Percentiles rank a stretch among this genome's conserved stretches.
Conservation (phyloP, 495 filamentous ascomycete species). For the Clavariopsis aquatica region DNA sequence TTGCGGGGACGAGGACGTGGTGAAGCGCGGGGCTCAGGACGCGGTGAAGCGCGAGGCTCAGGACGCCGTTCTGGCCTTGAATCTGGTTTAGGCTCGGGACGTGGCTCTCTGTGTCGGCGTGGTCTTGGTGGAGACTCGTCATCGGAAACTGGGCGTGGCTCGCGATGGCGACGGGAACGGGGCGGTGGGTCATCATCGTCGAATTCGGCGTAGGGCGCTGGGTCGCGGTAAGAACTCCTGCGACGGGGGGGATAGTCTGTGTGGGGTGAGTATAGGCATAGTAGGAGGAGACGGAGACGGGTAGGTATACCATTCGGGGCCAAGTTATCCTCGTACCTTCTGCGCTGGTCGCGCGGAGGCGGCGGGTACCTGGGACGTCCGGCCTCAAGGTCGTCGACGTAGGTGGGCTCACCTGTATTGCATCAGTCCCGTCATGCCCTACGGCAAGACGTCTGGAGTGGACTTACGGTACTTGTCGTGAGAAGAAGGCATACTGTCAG, state of each 20-base stretch:
- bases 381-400: conserved; percentile 7
- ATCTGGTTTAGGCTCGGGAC: background rate
- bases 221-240: background rate
- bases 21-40: background rate
- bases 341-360: background rate
- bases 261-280: background rate
- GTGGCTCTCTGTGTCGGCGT: background rate
- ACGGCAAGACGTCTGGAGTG: too few species aligned
- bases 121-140: background rate
- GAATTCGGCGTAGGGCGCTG: background rate
- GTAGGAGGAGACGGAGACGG: background rate
- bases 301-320: background rate
- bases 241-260: background rate
- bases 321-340: conserved; percentile 1
- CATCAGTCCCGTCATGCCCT: background rate
- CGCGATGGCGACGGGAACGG: background rate
- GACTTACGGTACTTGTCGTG: background rate
- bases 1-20: background rate
- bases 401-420: conserved; percentile 1
- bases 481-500: background rate
- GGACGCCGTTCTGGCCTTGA: background rate
- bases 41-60: background rate
- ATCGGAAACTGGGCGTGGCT: conserved; percentile 1
- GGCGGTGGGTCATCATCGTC: conserved; percentile 3
- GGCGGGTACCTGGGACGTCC: background rate